These are phyloP conservation scores for Collybia mongolica DNA, from an alignment of 768 basidiomycete species.

Conservation along the genomic window DNA sequence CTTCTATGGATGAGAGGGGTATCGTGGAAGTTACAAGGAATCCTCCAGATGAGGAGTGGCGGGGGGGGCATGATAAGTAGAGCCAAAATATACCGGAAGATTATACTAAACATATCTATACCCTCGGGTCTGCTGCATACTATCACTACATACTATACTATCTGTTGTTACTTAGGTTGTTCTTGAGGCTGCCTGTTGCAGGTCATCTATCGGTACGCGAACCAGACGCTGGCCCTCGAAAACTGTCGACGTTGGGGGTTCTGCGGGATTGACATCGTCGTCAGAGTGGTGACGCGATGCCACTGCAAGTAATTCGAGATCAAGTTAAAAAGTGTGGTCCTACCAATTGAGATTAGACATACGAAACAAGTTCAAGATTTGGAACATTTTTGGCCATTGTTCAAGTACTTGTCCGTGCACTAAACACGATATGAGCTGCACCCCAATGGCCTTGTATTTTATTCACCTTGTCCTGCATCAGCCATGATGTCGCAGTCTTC, in stretches of 20 bases:
- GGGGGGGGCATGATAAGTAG: constrained; percentile 34
- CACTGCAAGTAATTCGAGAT: constrained; percentile 33
- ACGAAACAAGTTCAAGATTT: constrained; percentile 71
- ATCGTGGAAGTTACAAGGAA: constrained; percentile 43
- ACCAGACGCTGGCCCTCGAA: constrained; percentile 61
- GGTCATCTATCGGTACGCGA: constrained; percentile 70
- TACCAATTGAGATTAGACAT: constrained; percentile 22
- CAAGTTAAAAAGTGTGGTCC: not conserved
- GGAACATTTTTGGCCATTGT: constrained; percentile 85
- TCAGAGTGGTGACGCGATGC: constrained; percentile 39
- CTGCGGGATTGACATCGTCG: constrained; percentile 16
- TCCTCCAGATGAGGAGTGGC: constrained; percentile 45
- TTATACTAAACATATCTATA: not conserved
- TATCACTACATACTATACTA: constrained; percentile 7
- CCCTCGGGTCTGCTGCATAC: not conserved
- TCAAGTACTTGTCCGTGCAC: constrained; percentile 77
- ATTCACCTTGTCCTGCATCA: constrained; percentile 66
- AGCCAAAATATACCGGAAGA: not conserved
- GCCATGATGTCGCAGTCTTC: constrained; percentile 80
- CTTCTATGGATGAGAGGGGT: constrained; percentile 40
- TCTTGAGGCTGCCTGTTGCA: constrained; percentile 36
- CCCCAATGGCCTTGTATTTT: not conserved
- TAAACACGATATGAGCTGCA: constrained; percentile 20
- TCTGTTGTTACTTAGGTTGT: constrained; percentile 6
- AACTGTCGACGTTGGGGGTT: constrained; percentile 5